These are phyloP conservation scores for Penicillium mononematosum DNA, from an alignment of 495 filamentous ascomycete species.

Conservation along the genomic window DNA sequence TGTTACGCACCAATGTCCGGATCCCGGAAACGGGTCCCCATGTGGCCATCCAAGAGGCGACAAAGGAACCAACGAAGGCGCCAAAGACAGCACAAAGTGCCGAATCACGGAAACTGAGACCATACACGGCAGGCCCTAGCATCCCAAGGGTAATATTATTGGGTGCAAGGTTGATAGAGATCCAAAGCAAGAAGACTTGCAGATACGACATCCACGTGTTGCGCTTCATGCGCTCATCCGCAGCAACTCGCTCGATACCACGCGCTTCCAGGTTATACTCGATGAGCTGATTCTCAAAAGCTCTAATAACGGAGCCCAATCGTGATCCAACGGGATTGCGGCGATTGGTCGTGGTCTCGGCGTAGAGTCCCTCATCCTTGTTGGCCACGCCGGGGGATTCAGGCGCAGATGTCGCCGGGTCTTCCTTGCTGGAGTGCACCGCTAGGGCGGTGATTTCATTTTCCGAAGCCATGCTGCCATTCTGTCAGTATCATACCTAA, in stretches of 20 bases:
- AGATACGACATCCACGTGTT: slow-evolving; percentile 57
- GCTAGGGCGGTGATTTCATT: slow-evolving; percentile 34
- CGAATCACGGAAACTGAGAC: slow-evolving; percentile 65
- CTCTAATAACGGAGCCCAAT: slow-evolving; percentile 34
- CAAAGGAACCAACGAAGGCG: slow-evolving; percentile 54
- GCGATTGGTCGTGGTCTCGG: slow-evolving; percentile 10
- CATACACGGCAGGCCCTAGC: slow-evolving; percentile 68
- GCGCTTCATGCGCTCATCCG: slow-evolving; percentile 55
- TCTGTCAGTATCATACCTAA: slow-evolving; percentile 24
- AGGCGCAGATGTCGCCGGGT: slow-evolving; percentile 11
- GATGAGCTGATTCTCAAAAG: slow-evolving; percentile 45
- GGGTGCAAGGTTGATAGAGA: slow-evolving; percentile 71
- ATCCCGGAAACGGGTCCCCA: slow-evolving; percentile 72
- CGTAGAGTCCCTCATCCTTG: slow-evolving; percentile 23
- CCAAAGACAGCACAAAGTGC: slow-evolving; percentile 67
- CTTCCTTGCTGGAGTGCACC: slow-evolving; percentile 27
- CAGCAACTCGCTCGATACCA: slow-evolving; percentile 69
- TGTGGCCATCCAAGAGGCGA: slow-evolving; percentile 66
- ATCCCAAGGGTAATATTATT: slow-evolving; percentile 76
- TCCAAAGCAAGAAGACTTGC: slow-evolving; percentile 68
- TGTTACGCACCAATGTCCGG: slow-evolving; percentile 57
- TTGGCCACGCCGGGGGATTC: slow-evolving; percentile 12
- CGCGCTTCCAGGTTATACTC: slow-evolving; percentile 65
- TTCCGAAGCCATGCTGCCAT: slow-evolving; percentile 38
- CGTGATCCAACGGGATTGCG: slow-evolving; percentile 28